Evolutionary conservation across 2,329 filamentous ascomycete genomes (phyloP).

Genomic region (Exophiala xenobiotica): DNA sequence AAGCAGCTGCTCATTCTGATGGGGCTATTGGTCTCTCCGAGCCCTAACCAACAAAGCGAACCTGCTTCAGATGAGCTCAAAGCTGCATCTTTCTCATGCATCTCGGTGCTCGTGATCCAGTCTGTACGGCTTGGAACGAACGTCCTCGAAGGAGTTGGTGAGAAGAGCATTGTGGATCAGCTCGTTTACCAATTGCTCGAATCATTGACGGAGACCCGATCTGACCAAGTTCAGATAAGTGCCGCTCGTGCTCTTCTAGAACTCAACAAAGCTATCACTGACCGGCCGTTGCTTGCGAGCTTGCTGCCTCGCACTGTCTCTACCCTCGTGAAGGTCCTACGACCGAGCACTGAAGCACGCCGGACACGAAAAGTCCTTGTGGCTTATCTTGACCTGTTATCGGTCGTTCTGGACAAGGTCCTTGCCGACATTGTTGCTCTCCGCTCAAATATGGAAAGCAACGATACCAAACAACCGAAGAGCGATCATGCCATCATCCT

Average conservation of each 20-base stretch:
- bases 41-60: slow-evolving; percentile 53
- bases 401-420: slow-evolving; percentile 44
- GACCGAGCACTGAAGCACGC: slow-evolving; percentile 63
- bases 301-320: slow-evolving; percentile 90
- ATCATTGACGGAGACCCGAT: slow-evolving; percentile 63
- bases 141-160: slow-evolving; percentile 53
- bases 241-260: slow-evolving; percentile 65
- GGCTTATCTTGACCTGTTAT: slow-evolving; percentile 60
- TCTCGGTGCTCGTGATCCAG: slow-evolving; percentile 60
- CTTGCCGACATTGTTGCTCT: slow-evolving; percentile 47
- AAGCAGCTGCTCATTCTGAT: slow-evolving; percentile 84
- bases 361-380: slow-evolving; percentile 65
- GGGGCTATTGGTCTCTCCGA: slow-evolving; percentile 75
- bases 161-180: slow-evolving; percentile 78
- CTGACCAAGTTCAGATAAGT: slow-evolving; percentile 67
- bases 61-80: slow-evolving; percentile 69
- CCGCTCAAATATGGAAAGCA: background rate
- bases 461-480: slow-evolving; percentile 3
- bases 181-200: slow-evolving; percentile 78
- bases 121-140: slow-evolving; percentile 48
- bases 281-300: slow-evolving; percentile 73
- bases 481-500: slow-evolving; percentile 42
- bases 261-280: slow-evolving; percentile 64
- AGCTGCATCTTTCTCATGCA: slow-evolving; percentile 67
- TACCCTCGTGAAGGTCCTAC: slow-evolving; percentile 71